Percentiles rank a stretch among this genome's conserved stretches.
These are phyloP conservation scores for Davidsoniella eucalypti DNA, from an alignment of 2,329 filamentous ascomycete genomes.

Conservation along the genomic window DNA sequence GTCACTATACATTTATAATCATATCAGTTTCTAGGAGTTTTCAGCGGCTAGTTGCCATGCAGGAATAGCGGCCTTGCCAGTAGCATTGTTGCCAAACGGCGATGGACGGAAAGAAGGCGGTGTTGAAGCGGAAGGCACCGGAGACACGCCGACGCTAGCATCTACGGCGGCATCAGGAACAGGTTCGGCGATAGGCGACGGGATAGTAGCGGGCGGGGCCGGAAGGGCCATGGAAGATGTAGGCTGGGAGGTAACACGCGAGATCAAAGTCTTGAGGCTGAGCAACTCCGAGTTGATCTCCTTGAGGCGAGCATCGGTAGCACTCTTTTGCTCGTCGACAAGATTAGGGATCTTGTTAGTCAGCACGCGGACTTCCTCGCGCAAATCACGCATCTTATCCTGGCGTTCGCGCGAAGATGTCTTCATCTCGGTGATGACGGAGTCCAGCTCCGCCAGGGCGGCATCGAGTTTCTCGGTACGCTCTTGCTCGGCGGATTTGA, in stretches of 20 bases:
- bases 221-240: conserved; percentile 16
- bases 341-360: conserved; percentile 79
- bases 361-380: conserved; percentile 68
- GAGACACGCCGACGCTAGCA: background rate
- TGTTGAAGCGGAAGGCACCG: background rate
- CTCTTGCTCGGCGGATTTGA: conserved; percentile 75
- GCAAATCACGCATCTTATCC: conserved; percentile 71
- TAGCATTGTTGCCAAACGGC: conserved; percentile 18
- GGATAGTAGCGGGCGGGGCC: background rate
- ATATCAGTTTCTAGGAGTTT: background rate
- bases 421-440: conserved; percentile 67
- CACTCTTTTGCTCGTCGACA: conserved; percentile 72
- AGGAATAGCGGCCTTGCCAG: conserved; percentile 51
- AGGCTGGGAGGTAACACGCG: conserved; percentile 32
- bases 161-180: background rate
- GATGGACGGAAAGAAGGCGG: conserved; percentile 5
- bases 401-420: conserved; percentile 65
- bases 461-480: conserved; percentile 70
- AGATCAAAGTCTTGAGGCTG: conserved; percentile 78
- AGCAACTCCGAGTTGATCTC: conserved; percentile 79
- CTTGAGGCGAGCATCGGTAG: conserved; percentile 62
- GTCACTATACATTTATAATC: background rate
- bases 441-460: conserved; percentile 70
- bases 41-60: conserved; percentile 55
- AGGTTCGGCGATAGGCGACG: background rate